Evolutionary conservation across 140 eudicot species (phyloP).

Genomic region (Stevia rebaudiana): DNA sequence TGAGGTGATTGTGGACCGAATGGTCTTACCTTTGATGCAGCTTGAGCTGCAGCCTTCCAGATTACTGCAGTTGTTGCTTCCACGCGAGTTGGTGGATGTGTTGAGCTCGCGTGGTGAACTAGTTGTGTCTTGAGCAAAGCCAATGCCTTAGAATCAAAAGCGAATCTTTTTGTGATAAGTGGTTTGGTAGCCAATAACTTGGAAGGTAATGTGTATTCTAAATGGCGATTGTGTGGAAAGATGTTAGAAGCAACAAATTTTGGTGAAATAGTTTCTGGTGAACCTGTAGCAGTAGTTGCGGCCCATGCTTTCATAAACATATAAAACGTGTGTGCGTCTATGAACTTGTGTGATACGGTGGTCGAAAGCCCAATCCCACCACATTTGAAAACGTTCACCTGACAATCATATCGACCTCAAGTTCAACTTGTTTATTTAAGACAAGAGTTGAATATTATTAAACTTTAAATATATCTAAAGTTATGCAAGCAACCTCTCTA

Average conservation of each 20-base stretch:
- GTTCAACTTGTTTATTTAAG: background rate
- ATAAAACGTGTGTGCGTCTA: constrained; percentile 7
- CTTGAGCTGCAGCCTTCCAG: constrained; percentile 24
- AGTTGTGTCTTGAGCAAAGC: constrained; percentile 17
- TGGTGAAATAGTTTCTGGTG: constrained; percentile 1
- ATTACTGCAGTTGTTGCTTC: constrained; percentile 24
- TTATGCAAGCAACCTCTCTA: too few relatives aligned
- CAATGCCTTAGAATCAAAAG: constrained; percentile 20
- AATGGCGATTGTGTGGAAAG: constrained; percentile 18
- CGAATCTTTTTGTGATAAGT: constrained; percentile 22
- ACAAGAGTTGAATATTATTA: too few relatives aligned
- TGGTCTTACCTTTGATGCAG: constrained; percentile 18
- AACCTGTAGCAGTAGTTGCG: constrained; percentile 11
- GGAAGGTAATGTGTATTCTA: constrained; percentile 5
- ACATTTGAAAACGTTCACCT: constrained; percentile 31
- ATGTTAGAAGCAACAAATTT: constrained; percentile 12
- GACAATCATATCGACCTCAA: background rate
- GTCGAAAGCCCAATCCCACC: constrained; percentile 36
- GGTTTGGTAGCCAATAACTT: background rate
- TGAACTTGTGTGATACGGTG: constrained; percentile 26
- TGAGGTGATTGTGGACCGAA: constrained; percentile 17
- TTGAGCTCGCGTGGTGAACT: background rate
- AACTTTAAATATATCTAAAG: too few relatives aligned
- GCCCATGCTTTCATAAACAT: constrained; percentile 36
- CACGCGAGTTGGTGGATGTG: constrained; percentile 18